A percentile compares a stretch with the other conserved stretches of the same genome.
Evolutionary conservation across 1,284 basidiomycete genomes (phyloP).

Genomic region (Leucoagaricus sp.): DNA sequence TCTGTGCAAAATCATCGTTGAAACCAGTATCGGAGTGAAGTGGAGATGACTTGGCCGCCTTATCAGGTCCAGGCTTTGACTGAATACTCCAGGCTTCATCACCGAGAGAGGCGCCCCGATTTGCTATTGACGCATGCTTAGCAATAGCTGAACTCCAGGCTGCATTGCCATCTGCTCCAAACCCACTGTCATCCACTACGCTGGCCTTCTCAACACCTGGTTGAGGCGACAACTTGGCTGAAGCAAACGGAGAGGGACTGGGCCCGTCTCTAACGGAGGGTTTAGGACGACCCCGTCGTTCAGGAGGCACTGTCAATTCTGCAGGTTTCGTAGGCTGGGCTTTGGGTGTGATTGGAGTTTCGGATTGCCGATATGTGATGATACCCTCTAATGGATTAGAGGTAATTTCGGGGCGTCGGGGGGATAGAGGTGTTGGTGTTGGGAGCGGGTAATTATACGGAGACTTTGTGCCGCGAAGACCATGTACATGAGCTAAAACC

Average conservation of each 20-base stretch:
- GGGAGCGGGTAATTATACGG: conserved; percentile 68
- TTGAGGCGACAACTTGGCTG: conserved; percentile 34
- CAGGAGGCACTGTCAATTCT: not conserved
- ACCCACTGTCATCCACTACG: conserved; percentile 42
- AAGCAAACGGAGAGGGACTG: conserved; percentile 27
- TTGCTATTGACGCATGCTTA: conserved; percentile 23
- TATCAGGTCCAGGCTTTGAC: conserved; percentile 14
- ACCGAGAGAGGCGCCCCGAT: conserved; percentile 18
- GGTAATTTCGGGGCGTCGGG: conserved; percentile 34
- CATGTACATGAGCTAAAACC: conserved; percentile 74
- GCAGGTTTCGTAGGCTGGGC: conserved; percentile 6
- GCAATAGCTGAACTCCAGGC: conserved; percentile 50
- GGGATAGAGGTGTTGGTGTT: conserved; percentile 47
- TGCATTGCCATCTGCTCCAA: conserved; percentile 50
- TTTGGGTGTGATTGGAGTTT: conserved; percentile 29
- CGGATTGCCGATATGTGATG: conserved; percentile 40
- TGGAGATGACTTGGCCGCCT: conserved; percentile 17
- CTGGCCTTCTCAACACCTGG: conserved; percentile 27
- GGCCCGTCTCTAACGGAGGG: not conserved
- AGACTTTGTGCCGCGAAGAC: conserved; percentile 82
- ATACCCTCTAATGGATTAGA: conserved; percentile 40
- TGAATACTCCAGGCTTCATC: conserved; percentile 52
- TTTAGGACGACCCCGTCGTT: conserved; percentile 47
- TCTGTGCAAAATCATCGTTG: conserved; percentile 60
- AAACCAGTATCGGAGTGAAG: conserved; percentile 32